Evolutionary conservation across 2,329 filamentous ascomycete genomes (phyloP), one percentile per base, ranked within the genome.

Genomic region (Neocucurbitaria cava): DNA sequence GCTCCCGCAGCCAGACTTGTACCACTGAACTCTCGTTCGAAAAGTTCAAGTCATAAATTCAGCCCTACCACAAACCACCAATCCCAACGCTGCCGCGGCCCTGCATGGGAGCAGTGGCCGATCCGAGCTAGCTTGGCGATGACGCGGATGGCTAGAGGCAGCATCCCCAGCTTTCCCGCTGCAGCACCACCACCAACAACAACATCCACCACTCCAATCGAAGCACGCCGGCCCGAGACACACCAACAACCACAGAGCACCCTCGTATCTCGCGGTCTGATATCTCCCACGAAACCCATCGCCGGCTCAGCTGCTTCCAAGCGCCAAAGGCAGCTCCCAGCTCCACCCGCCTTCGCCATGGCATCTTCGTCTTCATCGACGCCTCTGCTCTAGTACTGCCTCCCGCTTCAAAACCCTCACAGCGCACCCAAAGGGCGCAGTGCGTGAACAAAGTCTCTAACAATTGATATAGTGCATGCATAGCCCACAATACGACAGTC

Each of bases 401-500:
- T 33, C 13, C 31, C 17, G 33, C 17, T 17, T 35, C 36, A 11
- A n/a, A 17, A 9, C 3, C 23, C 52, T 6, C 15, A 23, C 24
- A n/a, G n/a, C n/a, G n/a, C n/a, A n/a, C n/a, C n/a, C n/a, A n/a
- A n/a, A n/a, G n/a, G n/a, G n/a, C n/a, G n/a, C n/a, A n/a, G n/a
- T n/a, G n/a, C n/a, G n/a, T n/a, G n/a, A n/a, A n/a, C n/a, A n/a
- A n/a, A n/a, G n/a, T n/a, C n/a, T 41, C 62, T 68, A 57, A 68
- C 62, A 52, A 36, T 1, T 15, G 9, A 18, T 41, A 40, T 58
- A 96, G 92, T 80, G 89, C 92, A 65, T 98, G 95, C 81, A 95
- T 99, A 77, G 92, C 95, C 46, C 88, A 98, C 80, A 89, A 95
- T 72, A 91, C 87, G 50, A 98, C 93, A 41, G 96, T 99, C 78